Percentiles rank a stretch among this genome's conserved stretches.
These are phyloP conservation scores for Kodamaea anthophila DNA, from an alignment of 1,139 yeast genomes.

Conservation along the genomic window DNA sequence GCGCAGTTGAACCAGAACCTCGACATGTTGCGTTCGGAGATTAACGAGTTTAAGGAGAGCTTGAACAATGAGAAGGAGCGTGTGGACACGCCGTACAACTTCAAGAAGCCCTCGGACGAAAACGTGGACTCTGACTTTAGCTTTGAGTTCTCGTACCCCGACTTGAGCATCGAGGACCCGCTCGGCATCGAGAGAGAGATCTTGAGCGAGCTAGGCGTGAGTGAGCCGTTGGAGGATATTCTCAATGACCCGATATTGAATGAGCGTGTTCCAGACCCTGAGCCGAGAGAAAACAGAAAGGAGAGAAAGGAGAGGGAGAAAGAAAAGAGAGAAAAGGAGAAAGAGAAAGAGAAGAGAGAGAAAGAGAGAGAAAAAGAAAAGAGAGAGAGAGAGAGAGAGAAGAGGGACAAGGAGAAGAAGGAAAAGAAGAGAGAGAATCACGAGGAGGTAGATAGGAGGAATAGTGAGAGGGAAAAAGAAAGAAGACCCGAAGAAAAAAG, in stretches of 20 bases:
- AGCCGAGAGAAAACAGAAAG: slow-evolving; percentile 1
- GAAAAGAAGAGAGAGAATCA: no score
- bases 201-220: slow-evolving; percentile 6
- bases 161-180: slow-evolving; percentile 37
- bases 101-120: slow-evolving; percentile 4
- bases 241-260: no score
- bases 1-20: slow-evolving; percentile 39
- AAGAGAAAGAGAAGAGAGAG: slow-evolving; percentile 2
- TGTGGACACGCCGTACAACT: slow-evolving; percentile 5
- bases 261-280: no score
- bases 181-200: slow-evolving; percentile 32
- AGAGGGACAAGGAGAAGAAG: background rate
- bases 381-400: background rate
- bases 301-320: slow-evolving; percentile 3
- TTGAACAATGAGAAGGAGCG: slow-evolving; percentile 21
- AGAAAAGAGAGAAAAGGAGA: slow-evolving; percentile 3
- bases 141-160: slow-evolving; percentile 37
- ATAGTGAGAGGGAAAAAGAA: no score
- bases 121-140: slow-evolving; percentile 27
- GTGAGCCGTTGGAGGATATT: background rate
- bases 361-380: background rate
- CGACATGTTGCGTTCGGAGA: slow-evolving; percentile 38
- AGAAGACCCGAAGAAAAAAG: no score
- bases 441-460: no score
- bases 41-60: slow-evolving; percentile 43